Evolutionary conservation across 1,284 basidiomycete genomes (phyloP), one percentile per base, ranked within the genome.

Genomic region (Afroboletus lepidellus): DNA sequence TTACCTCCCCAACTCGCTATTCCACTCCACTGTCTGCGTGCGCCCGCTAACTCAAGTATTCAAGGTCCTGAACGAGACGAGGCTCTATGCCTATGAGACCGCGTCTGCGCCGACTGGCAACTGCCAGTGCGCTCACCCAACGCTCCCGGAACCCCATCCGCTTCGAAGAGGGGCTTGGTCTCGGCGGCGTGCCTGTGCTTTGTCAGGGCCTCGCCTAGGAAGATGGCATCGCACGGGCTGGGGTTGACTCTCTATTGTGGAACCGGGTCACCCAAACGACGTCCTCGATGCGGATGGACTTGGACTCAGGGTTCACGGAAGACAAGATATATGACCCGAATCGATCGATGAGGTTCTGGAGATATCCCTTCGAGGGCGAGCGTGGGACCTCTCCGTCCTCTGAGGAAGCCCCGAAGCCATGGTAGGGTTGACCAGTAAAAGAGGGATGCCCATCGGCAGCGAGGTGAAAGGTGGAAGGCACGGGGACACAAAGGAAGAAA

Each of bases 211-310:
- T 66, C 61, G 2, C 63, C 76, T 11, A 76, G 59, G 27, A 67
- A 67, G 13, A 75, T 45, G 0, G 69, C 74, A 49, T 77, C 77
- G 8, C 77, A 69, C 18, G 78, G 48, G 6, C 76, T 75, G 36
- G 78, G 73, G 55, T 78, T 77, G 76, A 77, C 74, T 7, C 76
- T 76, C 58, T 78, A 18, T 69, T 73, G 38, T 69, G 66, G 69
- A 75, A 77, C 18, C 76, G 69, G 8, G 71, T 67, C 2, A 68
- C 59, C 73, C 76, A 76, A 20, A 73, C 13, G 9, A 69, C 46
- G 13, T 70, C 57, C n/a, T 69, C 57, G 39, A 67, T 70, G 4
- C 34, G 34, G 20, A 57, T 24, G 0, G 64, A 21, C n/a, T 57
- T 64, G 23, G 43, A 23, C 8, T n/a, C 54, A 20, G 63, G 57